Evolutionary conservation across 108 stramenopile species (phyloP), one percentile per base, ranked within the genome.

Genomic region (Bacterosira constricta): DNA sequence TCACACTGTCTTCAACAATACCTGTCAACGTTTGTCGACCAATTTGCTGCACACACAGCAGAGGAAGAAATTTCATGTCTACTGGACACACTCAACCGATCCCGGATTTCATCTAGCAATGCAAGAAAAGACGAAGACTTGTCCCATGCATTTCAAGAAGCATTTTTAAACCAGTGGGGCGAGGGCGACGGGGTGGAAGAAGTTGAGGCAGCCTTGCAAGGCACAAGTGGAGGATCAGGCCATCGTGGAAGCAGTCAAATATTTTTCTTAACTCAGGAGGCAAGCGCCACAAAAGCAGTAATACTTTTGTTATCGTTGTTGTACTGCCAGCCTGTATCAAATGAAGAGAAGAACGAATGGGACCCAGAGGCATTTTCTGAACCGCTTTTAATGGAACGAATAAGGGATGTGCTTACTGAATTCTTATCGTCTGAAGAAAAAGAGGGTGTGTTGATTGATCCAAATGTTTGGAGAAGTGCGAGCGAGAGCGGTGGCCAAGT

Each of bases 251-350:
- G 90, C 25, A 88, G 90, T 60, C 84, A 85, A 9, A 91, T 94
- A 80, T 94, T 91, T 75, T 94, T 94, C 58, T 73, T 94, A 64
- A 90, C 90, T n/a, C 93, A 94, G 61, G 86, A 90, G 68, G 89
- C 93, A 8, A 79, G 90, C 51, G 90, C 93, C 31, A 81, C 84
- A 12, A 86, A 88, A 60, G 86, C 78, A 15, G 61, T 80, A 17
- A 86, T 91, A 36, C 69, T 75, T 30, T 47, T 94, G 26, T 70
- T 94, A 44, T 81, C 86, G 10, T 69, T 63, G 18, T 57, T 94
- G 20, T 91, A 84, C 77, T 53, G 69, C 54, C 68, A 25, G 13
- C 31, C 39, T 15, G 38, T 47, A 36, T 66, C 58, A 11, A 52
- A 44, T 13, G 53, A 58, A 2, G 42, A 59, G 6, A 25, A 13